Percentiles rank a stretch among this genome's conserved stretches.
Evolutionary conservation across 1,284 basidiomycete genomes (phyloP).

Genomic region (Malassezia obtusa): DNA sequence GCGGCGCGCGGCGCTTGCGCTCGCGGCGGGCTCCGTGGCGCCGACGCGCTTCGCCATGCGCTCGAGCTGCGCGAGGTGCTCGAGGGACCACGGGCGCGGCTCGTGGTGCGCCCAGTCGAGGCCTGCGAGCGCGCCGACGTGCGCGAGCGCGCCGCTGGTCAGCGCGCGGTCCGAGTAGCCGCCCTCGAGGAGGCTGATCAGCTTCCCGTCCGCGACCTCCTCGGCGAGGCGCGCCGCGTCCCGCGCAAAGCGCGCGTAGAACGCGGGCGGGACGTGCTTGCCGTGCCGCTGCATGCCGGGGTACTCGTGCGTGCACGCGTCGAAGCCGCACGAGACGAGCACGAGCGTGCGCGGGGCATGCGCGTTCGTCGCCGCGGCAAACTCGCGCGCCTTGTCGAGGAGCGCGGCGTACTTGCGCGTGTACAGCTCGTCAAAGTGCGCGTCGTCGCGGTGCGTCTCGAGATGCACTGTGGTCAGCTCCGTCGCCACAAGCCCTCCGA

Average conservation of each 20-base stretch:
- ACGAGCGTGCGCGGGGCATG: constrained; percentile 64
- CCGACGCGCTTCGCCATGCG: constrained; percentile 29
- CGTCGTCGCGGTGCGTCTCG: constrained; percentile 61
- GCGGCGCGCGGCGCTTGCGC: constrained; percentile 21
- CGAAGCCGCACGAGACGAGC: constrained; percentile 61
- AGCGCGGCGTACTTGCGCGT: constrained; percentile 66
- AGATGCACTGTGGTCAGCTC: constrained; percentile 62
- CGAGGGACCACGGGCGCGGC: constrained; percentile 17
- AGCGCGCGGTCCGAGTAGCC: constrained; percentile 79
- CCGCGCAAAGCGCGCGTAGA: constrained; percentile 72
- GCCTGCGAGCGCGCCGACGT: constrained; percentile 25
- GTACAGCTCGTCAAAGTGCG: constrained; percentile 67
- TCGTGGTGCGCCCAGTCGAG: neutral
- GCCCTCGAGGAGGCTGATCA: constrained; percentile 83
- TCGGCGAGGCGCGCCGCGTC: constrained; percentile 65
- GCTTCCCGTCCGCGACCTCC: constrained; percentile 58
- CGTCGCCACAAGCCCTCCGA: constrained; percentile 3
- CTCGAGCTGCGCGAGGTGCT: constrained; percentile 28
- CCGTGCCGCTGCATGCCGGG: constrained; percentile 82
- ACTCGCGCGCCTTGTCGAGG: constrained; percentile 63
- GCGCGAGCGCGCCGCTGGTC: constrained; percentile 55
- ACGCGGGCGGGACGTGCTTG: constrained; percentile 75
- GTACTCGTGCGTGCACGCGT: constrained; percentile 85
- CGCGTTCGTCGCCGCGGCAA: constrained; percentile 61
- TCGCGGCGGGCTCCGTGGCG: constrained; percentile 2